Conservation (phyloP, 805 yeast species). For the Kuraishia hungarica region DNA sequence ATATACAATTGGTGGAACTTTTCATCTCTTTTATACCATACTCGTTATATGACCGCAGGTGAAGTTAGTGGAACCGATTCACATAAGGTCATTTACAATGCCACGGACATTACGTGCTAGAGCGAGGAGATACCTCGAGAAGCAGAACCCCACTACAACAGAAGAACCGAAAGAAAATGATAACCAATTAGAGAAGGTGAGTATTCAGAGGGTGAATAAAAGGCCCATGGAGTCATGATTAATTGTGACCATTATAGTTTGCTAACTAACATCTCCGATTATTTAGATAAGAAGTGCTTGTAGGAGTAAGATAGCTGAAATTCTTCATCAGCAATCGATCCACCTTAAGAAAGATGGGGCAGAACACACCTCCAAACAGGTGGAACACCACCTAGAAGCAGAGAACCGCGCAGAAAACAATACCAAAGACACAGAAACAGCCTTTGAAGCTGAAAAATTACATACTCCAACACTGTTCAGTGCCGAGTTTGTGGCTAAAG, state of each 20-base stretch:
- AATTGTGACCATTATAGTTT: too few species aligned
- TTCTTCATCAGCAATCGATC: background rate
- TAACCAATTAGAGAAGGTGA: background rate
- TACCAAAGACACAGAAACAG: background rate
- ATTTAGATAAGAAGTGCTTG: background rate
- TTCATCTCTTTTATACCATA: too few species aligned
- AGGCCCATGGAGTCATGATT: too few species aligned
- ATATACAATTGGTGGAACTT: too few species aligned
- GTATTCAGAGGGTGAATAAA: background rate
- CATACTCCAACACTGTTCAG: background rate
- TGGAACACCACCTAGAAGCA: background rate
- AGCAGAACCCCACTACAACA: background rate
- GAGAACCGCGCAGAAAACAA: background rate
- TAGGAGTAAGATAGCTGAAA: background rate
- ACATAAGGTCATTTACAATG: too few species aligned
- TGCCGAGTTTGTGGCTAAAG: constrained; percentile 7
- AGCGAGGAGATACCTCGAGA: background rate
- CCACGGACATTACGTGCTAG: background rate
- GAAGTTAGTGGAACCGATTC: too few species aligned
- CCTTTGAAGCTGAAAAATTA: background rate
- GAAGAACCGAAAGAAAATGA: background rate
- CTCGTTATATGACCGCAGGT: too few species aligned
- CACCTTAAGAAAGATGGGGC: background rate
- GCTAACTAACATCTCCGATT: too few species aligned
- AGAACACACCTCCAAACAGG: background rate